phyloP scores from a whole-genome alignment of 495 filamentous ascomycete species.

The Daldinia decipiens region DNA sequence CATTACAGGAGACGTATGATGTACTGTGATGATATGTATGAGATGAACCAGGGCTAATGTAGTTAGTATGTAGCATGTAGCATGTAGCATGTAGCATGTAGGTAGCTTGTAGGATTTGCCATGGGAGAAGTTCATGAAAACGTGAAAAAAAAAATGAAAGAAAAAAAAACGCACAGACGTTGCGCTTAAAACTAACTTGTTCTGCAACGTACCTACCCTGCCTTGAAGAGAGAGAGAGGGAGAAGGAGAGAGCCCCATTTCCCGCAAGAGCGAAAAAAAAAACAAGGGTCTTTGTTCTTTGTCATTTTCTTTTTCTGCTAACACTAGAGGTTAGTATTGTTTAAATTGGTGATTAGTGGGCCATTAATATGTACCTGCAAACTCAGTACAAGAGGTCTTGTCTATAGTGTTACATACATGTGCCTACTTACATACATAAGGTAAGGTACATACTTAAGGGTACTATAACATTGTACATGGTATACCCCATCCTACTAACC shows the following conservation, averaged over 20 bases:
- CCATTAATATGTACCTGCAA: constrained; percentile 3
- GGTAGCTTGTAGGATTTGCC: neutral
- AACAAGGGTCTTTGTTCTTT: constrained; percentile 36
- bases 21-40: constrained; percentile 31
- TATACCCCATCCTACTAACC: constrained; percentile 7
- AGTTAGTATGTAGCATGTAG: neutral
- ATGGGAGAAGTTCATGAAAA: constrained; percentile 29
- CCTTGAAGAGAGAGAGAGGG: constrained; percentile 32
- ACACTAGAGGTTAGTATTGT: constrained; percentile 18
- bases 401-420: neutral
- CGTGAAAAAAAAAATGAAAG: constrained; percentile 23
- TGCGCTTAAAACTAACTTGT: constrained; percentile 21
- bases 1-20: constrained; percentile 37
- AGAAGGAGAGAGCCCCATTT: constrained; percentile 40
- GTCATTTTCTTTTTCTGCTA: constrained; percentile 8
- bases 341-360: constrained; percentile 6
- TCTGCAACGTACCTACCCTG: constrained; percentile 31
- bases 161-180: constrained; percentile 49
- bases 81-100: neutral
- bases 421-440: neutral
- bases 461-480: constrained; percentile 3
- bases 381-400: neutral
- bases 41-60: constrained; percentile 38
- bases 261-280: constrained; percentile 34
- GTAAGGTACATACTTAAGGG: neutral